These are phyloP conservation scores for Oryza coarctata DNA, from an alignment of 176 grass and related monocot genomes.

Conservation along the genomic window DNA sequence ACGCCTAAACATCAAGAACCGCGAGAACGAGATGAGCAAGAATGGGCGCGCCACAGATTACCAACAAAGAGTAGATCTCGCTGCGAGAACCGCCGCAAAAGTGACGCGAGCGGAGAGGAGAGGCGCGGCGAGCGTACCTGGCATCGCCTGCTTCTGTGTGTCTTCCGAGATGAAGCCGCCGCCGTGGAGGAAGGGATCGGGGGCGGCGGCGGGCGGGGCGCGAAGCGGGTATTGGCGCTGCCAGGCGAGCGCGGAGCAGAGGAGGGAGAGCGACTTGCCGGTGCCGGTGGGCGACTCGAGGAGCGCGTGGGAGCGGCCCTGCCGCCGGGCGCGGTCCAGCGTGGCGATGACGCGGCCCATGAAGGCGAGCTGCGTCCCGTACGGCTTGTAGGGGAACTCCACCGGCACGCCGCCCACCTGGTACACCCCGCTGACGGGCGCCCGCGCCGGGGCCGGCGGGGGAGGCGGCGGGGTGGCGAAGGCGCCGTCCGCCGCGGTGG, in stretches of 20 bases:
- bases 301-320: constrained; percentile 78
- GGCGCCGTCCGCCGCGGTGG: constrained; percentile 23
- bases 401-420: constrained; percentile 79
- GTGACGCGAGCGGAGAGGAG: neutral
- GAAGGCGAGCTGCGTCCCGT: constrained; percentile 95
- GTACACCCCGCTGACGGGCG: constrained; percentile 43
- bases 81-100: constrained; percentile 22
- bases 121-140: neutral
- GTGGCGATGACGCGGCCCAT: constrained; percentile 89
- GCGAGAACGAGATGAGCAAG: constrained; percentile 34
- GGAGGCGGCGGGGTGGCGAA: constrained; percentile 23
- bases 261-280: constrained; percentile 90
- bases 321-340: constrained; percentile 68
- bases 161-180: constrained; percentile 79
- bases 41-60: neutral
- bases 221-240: constrained; percentile 65
- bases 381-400: constrained; percentile 91
- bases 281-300: constrained; percentile 97
- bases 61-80: constrained; percentile 7
- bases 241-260: constrained; percentile 94
- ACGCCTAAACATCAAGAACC: constrained; percentile 39
- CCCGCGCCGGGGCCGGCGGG: neutral
- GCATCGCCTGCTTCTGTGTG: constrained; percentile 39
- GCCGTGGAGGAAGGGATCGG: constrained; percentile 61
- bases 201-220: constrained; percentile 21